Conservation (phyloP, 169 alveolate genomes). For the Sarcocystis neurona region DNA sequence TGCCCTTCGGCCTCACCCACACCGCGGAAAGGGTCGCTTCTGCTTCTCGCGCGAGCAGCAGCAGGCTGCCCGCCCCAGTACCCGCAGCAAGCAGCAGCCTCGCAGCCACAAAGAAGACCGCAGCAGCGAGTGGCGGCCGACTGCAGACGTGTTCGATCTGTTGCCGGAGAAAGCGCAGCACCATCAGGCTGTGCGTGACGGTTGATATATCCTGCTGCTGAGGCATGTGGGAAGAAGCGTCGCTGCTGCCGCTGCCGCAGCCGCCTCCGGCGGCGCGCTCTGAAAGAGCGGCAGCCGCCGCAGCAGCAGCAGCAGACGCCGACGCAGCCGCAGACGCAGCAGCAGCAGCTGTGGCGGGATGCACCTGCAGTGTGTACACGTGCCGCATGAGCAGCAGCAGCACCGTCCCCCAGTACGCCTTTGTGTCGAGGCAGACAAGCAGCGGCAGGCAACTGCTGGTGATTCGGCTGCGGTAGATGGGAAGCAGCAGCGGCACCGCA, state of each 20-base stretch:
- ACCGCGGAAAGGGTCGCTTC: background rate
- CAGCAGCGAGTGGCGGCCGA: slow-evolving; percentile 17
- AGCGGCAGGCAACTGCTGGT: background rate
- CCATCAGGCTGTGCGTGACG: slow-evolving; percentile 13
- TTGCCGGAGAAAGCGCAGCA: slow-evolving; percentile 11
- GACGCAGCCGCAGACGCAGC: slow-evolving; percentile 28
- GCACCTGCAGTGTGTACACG: slow-evolving; percentile 23
- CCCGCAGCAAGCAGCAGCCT: background rate
- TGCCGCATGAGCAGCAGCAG: slow-evolving; percentile 12
- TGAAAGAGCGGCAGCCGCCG: slow-evolving; percentile 11
- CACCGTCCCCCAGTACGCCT: slow-evolving; percentile 1
- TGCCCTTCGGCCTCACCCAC: background rate
- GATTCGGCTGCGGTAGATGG: slow-evolving; percentile 9
- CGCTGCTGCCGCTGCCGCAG: background rate
- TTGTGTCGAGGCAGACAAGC: background rate
- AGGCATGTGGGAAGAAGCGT: too few relatives aligned
- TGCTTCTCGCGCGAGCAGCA: slow-evolving; percentile 26
- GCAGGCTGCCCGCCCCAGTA: slow-evolving; percentile 29
- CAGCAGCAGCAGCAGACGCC: background rate
- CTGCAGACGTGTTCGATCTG: slow-evolving; percentile 18
- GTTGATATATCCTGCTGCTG: slow-evolving; percentile 1
- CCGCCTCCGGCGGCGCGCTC: background rate
- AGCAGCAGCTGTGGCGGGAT: slow-evolving; percentile 4
- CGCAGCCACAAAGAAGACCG: background rate
- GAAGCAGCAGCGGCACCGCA: background rate